Conservation (phyloP, 768 basidiomycete genomes). For the Tylopilus balloui region DNA sequence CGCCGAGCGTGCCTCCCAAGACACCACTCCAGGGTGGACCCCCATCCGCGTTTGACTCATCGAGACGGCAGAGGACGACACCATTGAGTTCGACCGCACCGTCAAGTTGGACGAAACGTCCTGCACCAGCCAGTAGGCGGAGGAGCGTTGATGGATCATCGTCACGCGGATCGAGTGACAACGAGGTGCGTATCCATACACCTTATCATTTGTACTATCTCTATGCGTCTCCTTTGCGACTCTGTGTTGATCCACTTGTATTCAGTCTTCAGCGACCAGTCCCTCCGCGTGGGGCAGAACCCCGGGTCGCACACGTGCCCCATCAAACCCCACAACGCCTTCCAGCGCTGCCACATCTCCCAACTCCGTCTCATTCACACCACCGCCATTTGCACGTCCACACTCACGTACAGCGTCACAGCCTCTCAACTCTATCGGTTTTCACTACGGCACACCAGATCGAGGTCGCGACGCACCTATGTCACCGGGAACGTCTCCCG, state of each 20-base stretch:
- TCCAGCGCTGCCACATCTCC: conserved; percentile 39
- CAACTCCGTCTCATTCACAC: conserved; percentile 35
- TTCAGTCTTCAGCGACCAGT: conserved; percentile 35
- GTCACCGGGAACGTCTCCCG: conserved; percentile 37
- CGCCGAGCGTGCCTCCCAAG: conserved; percentile 55
- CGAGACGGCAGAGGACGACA: conserved; percentile 64
- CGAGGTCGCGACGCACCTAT: conserved; percentile 27
- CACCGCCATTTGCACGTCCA: conserved; percentile 51
- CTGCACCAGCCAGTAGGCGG: conserved; percentile 59
- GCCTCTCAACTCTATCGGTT: conserved; percentile 37
- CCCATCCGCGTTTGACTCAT: conserved; percentile 63
- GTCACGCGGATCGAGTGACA: conserved; percentile 53
- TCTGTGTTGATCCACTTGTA: conserved; percentile 8
- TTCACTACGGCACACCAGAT: conserved; percentile 42
- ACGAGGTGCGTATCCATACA: conserved; percentile 50
- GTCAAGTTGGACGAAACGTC: conserved; percentile 73
- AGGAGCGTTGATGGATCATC: conserved; percentile 66
- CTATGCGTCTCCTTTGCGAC: neutral
- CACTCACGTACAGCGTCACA: conserved; percentile 60
- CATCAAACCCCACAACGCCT: conserved; percentile 62
- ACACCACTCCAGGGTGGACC: conserved; percentile 39
- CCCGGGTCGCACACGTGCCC: conserved; percentile 53
- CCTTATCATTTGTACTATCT: neutral
- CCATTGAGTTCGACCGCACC: conserved; percentile 58
- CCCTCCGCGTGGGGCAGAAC: conserved; percentile 43